Evolutionary conservation across 169 alveolate species (phyloP), one percentile per base, ranked within the genome.

Genomic region (Plasmodium cynomolgi): DNA sequence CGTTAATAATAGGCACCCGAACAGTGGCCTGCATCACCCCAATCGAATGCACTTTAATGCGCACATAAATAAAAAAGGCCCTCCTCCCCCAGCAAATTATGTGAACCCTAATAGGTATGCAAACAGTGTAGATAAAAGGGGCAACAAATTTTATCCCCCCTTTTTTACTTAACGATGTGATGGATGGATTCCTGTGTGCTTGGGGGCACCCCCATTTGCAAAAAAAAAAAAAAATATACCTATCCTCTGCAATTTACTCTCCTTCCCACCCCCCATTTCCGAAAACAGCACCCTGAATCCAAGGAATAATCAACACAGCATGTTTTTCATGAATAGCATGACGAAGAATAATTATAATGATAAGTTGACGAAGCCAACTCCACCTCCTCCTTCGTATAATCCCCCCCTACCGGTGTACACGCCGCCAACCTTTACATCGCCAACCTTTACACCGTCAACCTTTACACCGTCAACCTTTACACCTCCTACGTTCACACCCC

Each of bases 101-200:
- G 23, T 50, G 84, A 47, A n/a, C 72, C 77, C 84, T n/a, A 84
- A 84, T 74, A 84, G 84, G 80, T 84, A 44, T 72, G 54, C 15
- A 8, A 84, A 11, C 3, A 62, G 33, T 0, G 15, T 23, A 62
- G 15, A 62, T 2, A 15, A 9, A 54, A 58, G 3, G 33, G 3
- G 29, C 0, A 62, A 20, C 15, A 56, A 1, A 62, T 62, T 62
- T 47, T 47, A 47, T 47, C 58, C n/a, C 13, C 58, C 58, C 58
- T 0, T 11, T 47, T 37, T 37, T 47, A 11, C 4, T 13, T 1
- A 47, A 47, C 58, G 6, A 47, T 47, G 58, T 47, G 58, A 13
- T 9, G n/a, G 13, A 47, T 47, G n/a, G 13, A 47, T 47, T 3
- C n/a, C 17, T 11, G n/a, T 47, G 58, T 11, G 33, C 33, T 4